Evolutionary conservation across 768 basidiomycete genomes (phyloP), one percentile per base, ranked within the genome.

Genomic region (Russula virescens): DNA sequence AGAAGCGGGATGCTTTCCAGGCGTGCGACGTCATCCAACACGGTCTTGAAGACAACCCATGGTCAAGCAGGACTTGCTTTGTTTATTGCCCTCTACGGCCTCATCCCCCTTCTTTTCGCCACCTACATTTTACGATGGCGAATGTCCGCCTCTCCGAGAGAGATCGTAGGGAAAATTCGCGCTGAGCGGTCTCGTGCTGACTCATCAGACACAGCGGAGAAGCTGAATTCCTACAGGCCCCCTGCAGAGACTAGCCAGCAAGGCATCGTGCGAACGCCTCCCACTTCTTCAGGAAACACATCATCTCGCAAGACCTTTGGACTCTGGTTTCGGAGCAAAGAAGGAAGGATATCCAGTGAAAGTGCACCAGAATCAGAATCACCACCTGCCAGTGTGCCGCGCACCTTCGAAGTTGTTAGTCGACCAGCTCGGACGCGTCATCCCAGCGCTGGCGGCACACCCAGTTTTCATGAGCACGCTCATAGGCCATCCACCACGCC

Each of bases 21-120:
- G 65, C 75, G 77, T 50, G 69, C 74, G 50, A 55, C 65, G 16
- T 70, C 75, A 14, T 66, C 72, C 46, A 65, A 69, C 47, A 54
- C 66, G 18, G 55, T 74, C 62, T 78, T 91, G 49, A 76, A 74
- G 62, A 91, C 90, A 2, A 70, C 72, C 9, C 91, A 92, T 69
- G 83, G 86, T 35, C 77, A 79, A 70, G 84, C 81, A 1, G 87
- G 88, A 38, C 74, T 91, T 47, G 80, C 80, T 19, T 79, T 92
- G 18, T 88, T 87, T 70, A 62, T 82, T 45, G 78, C 77, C 43
- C 73, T 91, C 23, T 91, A 89, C 70, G 76, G 73, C 35, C 45
- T 83, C 46, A 65, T 83, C 19, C 86, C 83, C 40, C 55, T 76
- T 66, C 64, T 77, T 65, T 73, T 71, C 61, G 61, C 83, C 11